These are phyloP conservation scores for Bjerkandera adusta DNA, from an alignment of 1,284 basidiomycete species.

Conservation along the genomic window DNA sequence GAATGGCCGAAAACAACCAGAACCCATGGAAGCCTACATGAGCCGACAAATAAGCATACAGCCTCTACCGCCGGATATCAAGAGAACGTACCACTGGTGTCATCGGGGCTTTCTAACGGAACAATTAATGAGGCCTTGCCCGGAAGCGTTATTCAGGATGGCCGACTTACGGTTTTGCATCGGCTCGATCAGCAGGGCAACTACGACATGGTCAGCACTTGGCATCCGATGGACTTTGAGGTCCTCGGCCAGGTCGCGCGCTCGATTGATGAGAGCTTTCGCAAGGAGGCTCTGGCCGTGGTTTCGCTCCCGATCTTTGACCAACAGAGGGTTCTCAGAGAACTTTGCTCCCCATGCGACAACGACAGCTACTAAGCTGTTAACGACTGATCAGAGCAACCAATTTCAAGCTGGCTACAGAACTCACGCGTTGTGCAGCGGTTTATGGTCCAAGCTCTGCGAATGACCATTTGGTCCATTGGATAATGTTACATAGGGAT, in stretches of 20 bases:
- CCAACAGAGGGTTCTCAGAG: constrained; percentile 80
- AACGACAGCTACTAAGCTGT: constrained; percentile 74
- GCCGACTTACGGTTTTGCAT: constrained; percentile 73
- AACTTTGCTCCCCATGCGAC: constrained; percentile 93
- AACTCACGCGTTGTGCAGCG: constrained; percentile 19
- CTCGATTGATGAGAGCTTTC: constrained; percentile 74
- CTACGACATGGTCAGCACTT: constrained; percentile 79
- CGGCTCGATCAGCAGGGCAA: constrained; percentile 73
- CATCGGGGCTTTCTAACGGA: constrained; percentile 66
- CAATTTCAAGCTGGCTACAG: not conserved
- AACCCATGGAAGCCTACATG: constrained; percentile 72
- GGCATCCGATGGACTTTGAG: constrained; percentile 82
- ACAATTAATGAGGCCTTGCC: too few relatives aligned
- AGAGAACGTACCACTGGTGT: constrained; percentile 57
- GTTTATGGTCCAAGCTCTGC: constrained; percentile 9
- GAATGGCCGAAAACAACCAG: constrained; percentile 76
- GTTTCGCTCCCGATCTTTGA: constrained; percentile 73
- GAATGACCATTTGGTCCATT: constrained; percentile 20
- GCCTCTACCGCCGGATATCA: not conserved
- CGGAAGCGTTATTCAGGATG: too few relatives aligned
- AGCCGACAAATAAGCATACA: not conserved
- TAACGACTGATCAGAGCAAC: not conserved
- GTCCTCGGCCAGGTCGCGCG: constrained; percentile 81
- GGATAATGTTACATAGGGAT: constrained; percentile 19
- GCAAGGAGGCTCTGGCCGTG: constrained; percentile 74